Evolutionary conservation across 768 basidiomycete genomes (phyloP).

Genomic region (Heimioporus sp.): DNA sequence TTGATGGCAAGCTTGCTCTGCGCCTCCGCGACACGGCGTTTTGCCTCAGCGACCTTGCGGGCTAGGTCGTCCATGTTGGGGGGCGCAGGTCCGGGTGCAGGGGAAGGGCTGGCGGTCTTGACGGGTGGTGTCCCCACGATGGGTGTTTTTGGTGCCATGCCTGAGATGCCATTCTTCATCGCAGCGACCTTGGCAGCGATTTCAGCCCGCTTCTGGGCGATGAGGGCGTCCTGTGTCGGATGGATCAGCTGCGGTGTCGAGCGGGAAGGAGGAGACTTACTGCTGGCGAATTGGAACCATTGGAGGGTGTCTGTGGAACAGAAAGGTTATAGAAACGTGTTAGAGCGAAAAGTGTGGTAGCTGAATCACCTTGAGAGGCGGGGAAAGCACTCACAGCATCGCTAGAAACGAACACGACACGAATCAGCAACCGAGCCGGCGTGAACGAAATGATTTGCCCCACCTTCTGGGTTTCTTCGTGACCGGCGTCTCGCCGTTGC

Average conservation of each 20-base stretch:
- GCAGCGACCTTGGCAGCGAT: conserved; percentile 83
- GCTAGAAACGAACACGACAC: conserved; percentile 37
- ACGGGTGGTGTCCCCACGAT: conserved; percentile 20
- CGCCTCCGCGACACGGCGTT: conserved; percentile 78
- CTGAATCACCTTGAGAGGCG: conserved; percentile 66
- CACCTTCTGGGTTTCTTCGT: conserved; percentile 72
- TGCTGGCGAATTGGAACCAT: conserved; percentile 41
- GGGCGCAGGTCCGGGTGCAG: conserved; percentile 40
- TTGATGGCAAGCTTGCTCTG: conserved; percentile 72
- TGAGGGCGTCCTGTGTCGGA: conserved; percentile 60
- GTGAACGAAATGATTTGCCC: background rate
- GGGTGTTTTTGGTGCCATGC: conserved; percentile 27
- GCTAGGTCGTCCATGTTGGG: conserved; percentile 60
- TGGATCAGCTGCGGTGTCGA: conserved; percentile 19
- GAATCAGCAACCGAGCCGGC: conserved; percentile 2
- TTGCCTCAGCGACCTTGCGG: conserved; percentile 80
- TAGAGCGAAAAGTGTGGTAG: conserved; percentile 46
- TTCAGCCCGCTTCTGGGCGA: conserved; percentile 81
- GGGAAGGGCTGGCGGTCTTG: conserved; percentile 32
- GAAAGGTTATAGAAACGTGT: conserved; percentile 70
- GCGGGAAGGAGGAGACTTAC: conserved; percentile 38
- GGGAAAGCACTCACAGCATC: conserved; percentile 60
- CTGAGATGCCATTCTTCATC: conserved; percentile 50
- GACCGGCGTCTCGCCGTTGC: conserved; percentile 44
- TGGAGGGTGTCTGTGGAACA: conserved; percentile 47